These are phyloP conservation scores for Euphorbia lathyris DNA, from an alignment of 345 rosid genomes.

Conservation along the genomic window DNA sequence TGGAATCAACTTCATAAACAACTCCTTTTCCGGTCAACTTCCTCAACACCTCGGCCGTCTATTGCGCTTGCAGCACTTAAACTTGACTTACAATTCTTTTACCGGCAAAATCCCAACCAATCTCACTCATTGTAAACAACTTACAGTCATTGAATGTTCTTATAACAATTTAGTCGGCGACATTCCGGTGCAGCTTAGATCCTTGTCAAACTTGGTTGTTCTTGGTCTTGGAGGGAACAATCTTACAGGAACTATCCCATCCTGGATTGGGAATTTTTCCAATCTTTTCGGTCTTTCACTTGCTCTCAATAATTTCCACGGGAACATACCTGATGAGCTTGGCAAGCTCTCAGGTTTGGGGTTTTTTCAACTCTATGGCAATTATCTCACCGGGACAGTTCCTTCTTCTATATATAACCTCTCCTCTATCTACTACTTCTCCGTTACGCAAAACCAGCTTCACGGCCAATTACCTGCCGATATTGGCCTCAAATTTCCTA, in stretches of 20 bases:
- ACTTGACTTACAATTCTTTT: slow-evolving; percentile 14
- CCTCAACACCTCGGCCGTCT: slow-evolving; percentile 23
- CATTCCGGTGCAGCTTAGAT: slow-evolving; percentile 19
- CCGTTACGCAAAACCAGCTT: slow-evolving; percentile 26
- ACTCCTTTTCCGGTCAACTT: slow-evolving; percentile 20
- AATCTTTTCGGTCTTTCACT: slow-evolving; percentile 3
- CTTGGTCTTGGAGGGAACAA: slow-evolving; percentile 8
- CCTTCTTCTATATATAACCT: slow-evolving; percentile 33
- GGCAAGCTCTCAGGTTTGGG: slow-evolving; percentile 22
- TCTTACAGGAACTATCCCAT: slow-evolving; percentile 18
- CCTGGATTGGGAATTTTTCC: slow-evolving; percentile 32
- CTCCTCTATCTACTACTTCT: slow-evolving; percentile 17
- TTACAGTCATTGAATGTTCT: background rate
- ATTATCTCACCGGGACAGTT: slow-evolving; percentile 24
- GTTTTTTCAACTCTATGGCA: slow-evolving; percentile 12
- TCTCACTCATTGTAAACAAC: slow-evolving; percentile 16
- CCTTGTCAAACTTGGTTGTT: slow-evolving; percentile 5
- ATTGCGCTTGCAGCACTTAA: slow-evolving; percentile 11
- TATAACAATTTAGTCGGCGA: slow-evolving; percentile 6
- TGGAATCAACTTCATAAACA: slow-evolving; percentile 12
- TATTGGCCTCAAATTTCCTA: slow-evolving; percentile 25
- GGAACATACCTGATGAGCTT: slow-evolving; percentile 25
- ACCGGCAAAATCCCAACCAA: slow-evolving; percentile 17
- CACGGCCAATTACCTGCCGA: slow-evolving; percentile 24
- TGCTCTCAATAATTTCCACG: slow-evolving; percentile 13